Base-by-base conservation (phyloP, 768 basidiomycete genomes). In the Amanita polypyramis region DNA sequence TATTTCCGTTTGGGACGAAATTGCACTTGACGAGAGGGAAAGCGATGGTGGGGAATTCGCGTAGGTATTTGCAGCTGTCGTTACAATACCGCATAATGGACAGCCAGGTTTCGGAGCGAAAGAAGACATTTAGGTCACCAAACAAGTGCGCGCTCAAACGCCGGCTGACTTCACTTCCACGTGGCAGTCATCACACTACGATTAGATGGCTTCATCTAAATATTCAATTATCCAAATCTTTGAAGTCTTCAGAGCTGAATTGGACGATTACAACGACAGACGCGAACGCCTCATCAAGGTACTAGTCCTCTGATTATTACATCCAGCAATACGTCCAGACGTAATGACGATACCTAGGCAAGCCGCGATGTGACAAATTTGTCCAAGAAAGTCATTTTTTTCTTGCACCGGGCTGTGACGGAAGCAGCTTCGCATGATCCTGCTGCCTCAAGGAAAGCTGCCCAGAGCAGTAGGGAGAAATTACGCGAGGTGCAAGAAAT, bases 331-430 rank as follows among this genome's bases (percentile, higher is more conserved):
- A 15, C 7, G 7, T 42, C 47, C 0, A 11, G 6, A 2, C 25
- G 25, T 40, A 21, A 40, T 33, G 43, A 44, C 43, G 33, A 36
- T 29, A 27, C 19, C 11, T 61, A 90, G 87, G 73, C 77, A 33
- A 84, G 81, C 59, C 81, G 95, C 30, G 93, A 96, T 65, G 76
- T 91, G 43, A 97, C 94, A 20, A 87, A 82, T 55, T 72, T 87
- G 30, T 91, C 92, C 44, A 99, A 99, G 64, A 94, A 90, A 65
- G 72, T 81, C 54, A 97, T 99, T 53, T 98, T 98, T 60, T 79
- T 90, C 34, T 72, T 97, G 3, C 95, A 97, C 58, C 84, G 92
- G 43, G 67, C 82, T 50, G 62, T 67, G 3, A 57, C 60, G 55
- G 70, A 70, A 43, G 60, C 64, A 30, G 52, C 62, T 17, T 51